Evolutionary conservation across 2,329 filamentous ascomycete species (phyloP).

Genomic region (Fusarium mangiferae): DNA sequence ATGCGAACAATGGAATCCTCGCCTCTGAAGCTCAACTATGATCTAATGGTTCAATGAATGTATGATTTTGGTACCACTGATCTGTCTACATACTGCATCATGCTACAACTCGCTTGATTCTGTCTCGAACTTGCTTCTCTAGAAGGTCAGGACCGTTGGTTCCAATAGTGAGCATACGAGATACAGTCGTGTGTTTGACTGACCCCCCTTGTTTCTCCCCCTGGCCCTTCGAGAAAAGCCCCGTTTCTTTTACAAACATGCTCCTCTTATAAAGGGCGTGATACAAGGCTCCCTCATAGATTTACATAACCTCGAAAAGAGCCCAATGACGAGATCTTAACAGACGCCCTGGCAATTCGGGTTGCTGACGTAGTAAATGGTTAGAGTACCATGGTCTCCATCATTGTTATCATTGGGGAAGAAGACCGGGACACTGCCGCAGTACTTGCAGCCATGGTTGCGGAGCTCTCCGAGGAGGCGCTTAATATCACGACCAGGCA

Average conservation of each 20-base stretch:
- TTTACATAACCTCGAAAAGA: no score
- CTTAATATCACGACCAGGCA: neutral
- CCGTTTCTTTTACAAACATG: neutral
- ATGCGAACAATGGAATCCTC: neutral
- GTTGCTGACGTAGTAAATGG: neutral
- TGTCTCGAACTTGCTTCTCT: neutral
- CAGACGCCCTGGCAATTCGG: neutral
- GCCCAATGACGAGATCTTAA: neutral
- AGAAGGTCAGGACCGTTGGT: neutral
- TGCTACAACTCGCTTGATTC: neutral
- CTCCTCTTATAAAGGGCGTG: fast-evolving
- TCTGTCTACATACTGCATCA: neutral
- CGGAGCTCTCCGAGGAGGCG: neutral
- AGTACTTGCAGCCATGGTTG: neutral
- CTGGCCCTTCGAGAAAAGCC: no score
- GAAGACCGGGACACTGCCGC: neutral
- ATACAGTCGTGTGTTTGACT: fast-evolving
- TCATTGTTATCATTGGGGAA: neutral
- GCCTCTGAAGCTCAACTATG: neutral
- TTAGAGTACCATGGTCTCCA: constrained; percentile 3
- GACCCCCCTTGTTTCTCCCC: neutral
- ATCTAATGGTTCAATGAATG: neutral
- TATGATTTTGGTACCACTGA: no score
- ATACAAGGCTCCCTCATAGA: neutral
- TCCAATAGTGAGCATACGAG: no score